Conservation (phyloP, 306 rosid species). For the Medicago truncatula region DNA sequence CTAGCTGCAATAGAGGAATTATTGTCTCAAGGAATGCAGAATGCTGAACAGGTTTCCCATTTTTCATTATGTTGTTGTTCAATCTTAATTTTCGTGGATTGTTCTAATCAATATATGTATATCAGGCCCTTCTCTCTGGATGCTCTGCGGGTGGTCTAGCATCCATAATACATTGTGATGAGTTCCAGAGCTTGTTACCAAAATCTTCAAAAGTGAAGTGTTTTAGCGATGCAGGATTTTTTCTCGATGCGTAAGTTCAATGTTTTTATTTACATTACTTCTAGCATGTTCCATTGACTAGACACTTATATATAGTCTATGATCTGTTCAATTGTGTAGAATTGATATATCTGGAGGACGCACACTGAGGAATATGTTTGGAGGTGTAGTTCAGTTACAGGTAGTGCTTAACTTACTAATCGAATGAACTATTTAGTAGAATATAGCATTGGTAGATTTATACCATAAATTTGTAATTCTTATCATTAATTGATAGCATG, state of each 20-base stretch:
- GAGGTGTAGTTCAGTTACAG: conserved; percentile 84
- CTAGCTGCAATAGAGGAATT: conserved; percentile 82
- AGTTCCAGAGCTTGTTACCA: conserved; percentile 65
- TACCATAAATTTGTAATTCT: not conserved
- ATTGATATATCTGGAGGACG: conserved; percentile 81
- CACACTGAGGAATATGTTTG: conserved; percentile 69
- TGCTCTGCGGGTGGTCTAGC: conserved; percentile 98
- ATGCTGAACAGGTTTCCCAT: conserved; percentile 65
- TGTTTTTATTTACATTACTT: conserved; percentile 32
- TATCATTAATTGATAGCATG: conserved; percentile 14
- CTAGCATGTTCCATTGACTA: not conserved
- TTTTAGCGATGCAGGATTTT: conserved; percentile 86
- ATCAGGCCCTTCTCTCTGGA: conserved; percentile 91
- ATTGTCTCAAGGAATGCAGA: conserved; percentile 80
- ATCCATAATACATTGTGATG: conserved; percentile 87
- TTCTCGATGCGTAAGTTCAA: conserved; percentile 77
- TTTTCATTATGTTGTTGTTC: conserved; percentile 14
- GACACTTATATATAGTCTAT: conserved; percentile 33
- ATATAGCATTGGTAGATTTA: not conserved
- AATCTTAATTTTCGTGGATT: not conserved
- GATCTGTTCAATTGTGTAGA: conserved; percentile 53
- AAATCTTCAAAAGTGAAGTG: conserved; percentile 76
- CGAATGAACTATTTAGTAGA: not conserved
- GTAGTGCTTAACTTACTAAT: conserved; percentile 45
- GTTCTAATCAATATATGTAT: conserved; percentile 19